Evolutionary conservation across 495 filamentous ascomycete species (phyloP).

Genomic region (Neurospora sp.): DNA sequence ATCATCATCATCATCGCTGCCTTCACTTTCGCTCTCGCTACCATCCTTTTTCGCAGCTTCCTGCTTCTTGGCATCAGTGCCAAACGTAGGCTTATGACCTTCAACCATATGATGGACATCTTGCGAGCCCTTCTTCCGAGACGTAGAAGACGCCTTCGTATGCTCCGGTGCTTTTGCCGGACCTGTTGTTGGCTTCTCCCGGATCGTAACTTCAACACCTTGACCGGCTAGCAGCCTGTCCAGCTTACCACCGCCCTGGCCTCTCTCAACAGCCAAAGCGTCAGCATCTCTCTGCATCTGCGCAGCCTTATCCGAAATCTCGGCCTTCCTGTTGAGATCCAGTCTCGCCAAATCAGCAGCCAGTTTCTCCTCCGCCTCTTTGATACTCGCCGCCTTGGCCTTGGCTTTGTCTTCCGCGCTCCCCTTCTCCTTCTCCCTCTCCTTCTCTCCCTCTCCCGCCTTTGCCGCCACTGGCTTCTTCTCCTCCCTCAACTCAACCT

Average conservation of each 20-base stretch:
- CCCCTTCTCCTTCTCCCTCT: neutral
- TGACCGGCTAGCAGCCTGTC: neutral
- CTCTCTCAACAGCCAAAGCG: conserved; percentile 45
- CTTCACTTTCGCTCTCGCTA: neutral
- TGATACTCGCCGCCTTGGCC: neutral
- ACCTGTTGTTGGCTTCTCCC: conserved; percentile 31
- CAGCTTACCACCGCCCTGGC: conserved; percentile 21
- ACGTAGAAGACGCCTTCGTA: neutral
- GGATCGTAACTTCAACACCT: conserved; percentile 31
- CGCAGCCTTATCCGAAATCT: conserved; percentile 9
- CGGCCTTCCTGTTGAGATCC: conserved; percentile 6
- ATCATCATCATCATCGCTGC: conserved; percentile 7
- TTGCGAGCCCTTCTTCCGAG: conserved; percentile 1
- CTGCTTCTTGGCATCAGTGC: conserved; percentile 9
- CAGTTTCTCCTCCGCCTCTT: neutral
- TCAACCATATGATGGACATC: conserved; percentile 36
- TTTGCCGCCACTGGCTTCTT: conserved; percentile 10
- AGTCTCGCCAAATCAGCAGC: conserved; percentile 6
- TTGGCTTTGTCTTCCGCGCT: neutral
- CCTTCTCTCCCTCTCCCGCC: neutral
- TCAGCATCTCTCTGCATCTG: conserved; percentile 23
- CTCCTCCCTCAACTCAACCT: conserved; percentile 30
- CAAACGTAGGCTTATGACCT: conserved; percentile 33
- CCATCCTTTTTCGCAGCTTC: neutral
- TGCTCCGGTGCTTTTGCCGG: conserved; percentile 24